Percentiles rank a stretch among this genome's conserved stretches.
These are phyloP conservation scores for Puccinia hordei DNA, from an alignment of 1,284 basidiomycete genomes.

Conservation along the genomic window DNA sequence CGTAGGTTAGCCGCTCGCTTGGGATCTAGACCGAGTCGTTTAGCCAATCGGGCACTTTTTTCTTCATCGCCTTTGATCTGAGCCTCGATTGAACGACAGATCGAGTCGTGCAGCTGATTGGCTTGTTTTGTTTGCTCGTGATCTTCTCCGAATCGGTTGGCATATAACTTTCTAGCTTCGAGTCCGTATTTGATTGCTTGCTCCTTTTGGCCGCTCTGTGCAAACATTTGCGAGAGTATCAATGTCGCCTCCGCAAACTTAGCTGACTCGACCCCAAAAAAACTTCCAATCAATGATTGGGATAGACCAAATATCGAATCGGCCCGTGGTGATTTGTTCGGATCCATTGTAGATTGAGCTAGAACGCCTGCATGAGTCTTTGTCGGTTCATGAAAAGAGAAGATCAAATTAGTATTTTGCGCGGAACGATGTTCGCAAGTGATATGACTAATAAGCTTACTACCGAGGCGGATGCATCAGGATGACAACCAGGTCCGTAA, in stretches of 20 bases:
- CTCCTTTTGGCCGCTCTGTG: conserved; percentile 38
- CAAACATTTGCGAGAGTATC: conserved; percentile 43
- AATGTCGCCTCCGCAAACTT: conserved; percentile 50
- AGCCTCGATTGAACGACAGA: conserved; percentile 44
- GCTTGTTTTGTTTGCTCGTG: conserved; percentile 48
- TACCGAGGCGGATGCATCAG: conserved; percentile 42
- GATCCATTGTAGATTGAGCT: conserved; percentile 34
- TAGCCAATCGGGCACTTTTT: conserved; percentile 34
- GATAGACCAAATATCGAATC: conserved; percentile 49
- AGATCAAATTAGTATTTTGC: neutral
- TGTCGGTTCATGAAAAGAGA: conserved; percentile 1
- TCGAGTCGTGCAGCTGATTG: conserved; percentile 25
- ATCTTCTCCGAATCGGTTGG: conserved; percentile 36
- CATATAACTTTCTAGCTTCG: conserved; percentile 39
- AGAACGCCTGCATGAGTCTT: conserved; percentile 49
- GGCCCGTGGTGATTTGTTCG: conserved; percentile 11
- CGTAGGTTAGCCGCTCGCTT: conserved; percentile 45
- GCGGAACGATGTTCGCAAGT: neutral
- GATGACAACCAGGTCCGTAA: conserved; percentile 60
- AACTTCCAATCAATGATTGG: conserved; percentile 42
- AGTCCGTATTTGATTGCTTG: conserved; percentile 41
- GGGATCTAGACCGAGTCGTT: conserved; percentile 46
- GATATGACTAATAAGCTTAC: conserved; percentile 21
- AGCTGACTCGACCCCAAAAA: conserved; percentile 38
- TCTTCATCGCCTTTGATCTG: conserved; percentile 51